phyloP scores from a whole-genome alignment of 2,329 filamentous ascomycete species.

The Nemania bipapillata region DNA sequence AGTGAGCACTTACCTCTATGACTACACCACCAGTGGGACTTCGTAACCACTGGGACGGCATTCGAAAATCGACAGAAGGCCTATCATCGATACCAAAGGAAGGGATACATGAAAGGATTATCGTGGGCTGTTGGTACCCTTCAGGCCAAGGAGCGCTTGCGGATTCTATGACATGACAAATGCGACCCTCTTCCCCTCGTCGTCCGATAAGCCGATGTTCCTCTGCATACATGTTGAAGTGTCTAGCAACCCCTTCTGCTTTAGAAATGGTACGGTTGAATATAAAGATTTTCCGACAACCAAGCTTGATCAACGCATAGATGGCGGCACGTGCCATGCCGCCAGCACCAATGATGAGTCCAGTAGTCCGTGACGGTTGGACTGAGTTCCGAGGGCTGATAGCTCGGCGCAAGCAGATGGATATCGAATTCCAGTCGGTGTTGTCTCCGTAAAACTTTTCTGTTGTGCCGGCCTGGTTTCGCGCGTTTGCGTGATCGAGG shows the following conservation, averaged over 20 bases:
- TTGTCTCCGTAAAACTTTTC: conserved; percentile 76
- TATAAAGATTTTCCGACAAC: conserved; percentile 77
- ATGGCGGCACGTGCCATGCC: conserved; percentile 80
- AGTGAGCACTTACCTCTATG: conserved; percentile 63
- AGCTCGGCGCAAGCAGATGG: conserved; percentile 71
- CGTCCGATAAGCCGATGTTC: conserved; percentile 49
- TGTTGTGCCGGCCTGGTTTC: conserved; percentile 70
- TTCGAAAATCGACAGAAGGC: conserved; percentile 73
- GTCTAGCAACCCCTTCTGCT: conserved; percentile 70
- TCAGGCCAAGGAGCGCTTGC: conserved; percentile 71
- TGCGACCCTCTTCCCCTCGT: conserved; percentile 53
- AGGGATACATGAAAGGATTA: conserved; percentile 77
- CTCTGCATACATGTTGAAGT: conserved; percentile 69
- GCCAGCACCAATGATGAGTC: conserved; percentile 69
- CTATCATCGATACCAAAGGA: conserved; percentile 70
- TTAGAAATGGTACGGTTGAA: conserved; percentile 73
- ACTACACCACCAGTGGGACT: conserved; percentile 79
- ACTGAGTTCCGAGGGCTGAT: conserved; percentile 74
- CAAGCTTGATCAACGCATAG: conserved; percentile 77
- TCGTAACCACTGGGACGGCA: conserved; percentile 74
- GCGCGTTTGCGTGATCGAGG: conserved; percentile 66
- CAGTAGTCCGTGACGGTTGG: conserved; percentile 63
- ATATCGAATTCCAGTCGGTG: conserved; percentile 75
- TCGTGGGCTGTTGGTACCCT: conserved; percentile 71
- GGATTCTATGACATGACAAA: conserved; percentile 67